Percentiles rank a stretch among this genome's conserved stretches.
Evolutionary conservation across 371 early-diverging fungal species (phyloP).

Genomic region (Mortierella sp.): DNA sequence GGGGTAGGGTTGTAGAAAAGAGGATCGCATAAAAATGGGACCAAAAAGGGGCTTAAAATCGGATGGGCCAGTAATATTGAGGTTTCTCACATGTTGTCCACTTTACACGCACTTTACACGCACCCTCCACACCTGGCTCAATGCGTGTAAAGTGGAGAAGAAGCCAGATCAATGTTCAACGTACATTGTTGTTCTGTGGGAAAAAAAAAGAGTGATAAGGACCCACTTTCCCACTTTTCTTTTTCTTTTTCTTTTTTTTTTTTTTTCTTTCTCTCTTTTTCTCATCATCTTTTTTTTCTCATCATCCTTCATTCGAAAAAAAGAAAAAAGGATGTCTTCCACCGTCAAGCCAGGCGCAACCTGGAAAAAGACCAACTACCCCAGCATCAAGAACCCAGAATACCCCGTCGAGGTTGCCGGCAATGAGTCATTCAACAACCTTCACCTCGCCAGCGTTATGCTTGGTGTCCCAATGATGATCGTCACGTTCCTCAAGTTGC

Average conservation of each 20-base stretch:
- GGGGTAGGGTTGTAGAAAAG: too few relatives aligned
- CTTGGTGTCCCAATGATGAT: conserved; percentile 73
- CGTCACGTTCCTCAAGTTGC: conserved; percentile 68
- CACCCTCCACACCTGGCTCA: too few relatives aligned
- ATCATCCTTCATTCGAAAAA: conserved; percentile 10
- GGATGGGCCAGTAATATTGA: too few relatives aligned
- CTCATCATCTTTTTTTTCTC: conserved; percentile 12
- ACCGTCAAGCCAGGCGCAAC: conserved; percentile 53
- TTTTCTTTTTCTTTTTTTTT: neutral
- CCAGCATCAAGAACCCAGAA: conserved; percentile 69
- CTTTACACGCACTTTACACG: too few relatives aligned
- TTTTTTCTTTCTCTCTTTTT: conserved; percentile 1
- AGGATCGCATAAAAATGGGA: too few relatives aligned
- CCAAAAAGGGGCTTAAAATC: too few relatives aligned
- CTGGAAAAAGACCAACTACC: conserved; percentile 71
- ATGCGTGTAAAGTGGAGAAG: too few relatives aligned
- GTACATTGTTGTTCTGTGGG: too few relatives aligned
- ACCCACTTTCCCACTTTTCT: too few relatives aligned
- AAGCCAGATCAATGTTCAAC: too few relatives aligned
- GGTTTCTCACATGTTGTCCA: too few relatives aligned
- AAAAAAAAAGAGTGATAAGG: too few relatives aligned
- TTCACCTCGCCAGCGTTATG: conserved; percentile 65
- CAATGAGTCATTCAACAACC: conserved; percentile 79
- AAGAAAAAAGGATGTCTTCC: conserved; percentile 29
- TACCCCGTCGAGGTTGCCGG: conserved; percentile 85